A percentile compares a stretch with the other conserved stretches of the same genome.
Conservation (phyloP, 2,329 filamentous ascomycete genomes). For the Pseudogymnoascus verrucosus region DNA sequence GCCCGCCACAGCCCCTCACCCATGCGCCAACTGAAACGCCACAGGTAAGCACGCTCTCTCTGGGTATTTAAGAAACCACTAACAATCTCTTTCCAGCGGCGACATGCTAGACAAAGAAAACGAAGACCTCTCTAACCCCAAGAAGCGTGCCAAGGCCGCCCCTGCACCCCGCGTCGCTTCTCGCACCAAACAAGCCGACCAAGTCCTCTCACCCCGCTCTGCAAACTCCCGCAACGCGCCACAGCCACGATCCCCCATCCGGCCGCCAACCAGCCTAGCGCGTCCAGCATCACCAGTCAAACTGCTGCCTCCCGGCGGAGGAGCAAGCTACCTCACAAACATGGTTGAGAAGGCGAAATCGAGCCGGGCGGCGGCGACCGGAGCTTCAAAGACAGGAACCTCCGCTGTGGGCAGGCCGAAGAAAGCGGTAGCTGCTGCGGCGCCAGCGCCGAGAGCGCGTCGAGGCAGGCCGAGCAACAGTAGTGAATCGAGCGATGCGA, state of each 20-base stretch:
- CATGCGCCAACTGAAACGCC: conserved; percentile 37
- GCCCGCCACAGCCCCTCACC: conserved; percentile 21
- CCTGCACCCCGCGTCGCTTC: conserved; percentile 31
- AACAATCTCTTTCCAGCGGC: conserved; percentile 39
- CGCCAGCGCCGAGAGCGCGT: conserved; percentile 36
- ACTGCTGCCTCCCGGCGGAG: conserved; percentile 30
- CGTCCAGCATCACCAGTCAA: conserved; percentile 58
- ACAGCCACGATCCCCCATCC: conserved; percentile 21
- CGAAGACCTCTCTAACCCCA: conserved; percentile 55
- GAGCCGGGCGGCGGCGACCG: conserved; percentile 38
- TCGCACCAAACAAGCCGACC: conserved; percentile 38
- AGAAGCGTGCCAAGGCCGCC: conserved; percentile 48
- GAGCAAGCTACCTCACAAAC: conserved; percentile 42
- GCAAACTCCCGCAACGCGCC: conserved; percentile 58
- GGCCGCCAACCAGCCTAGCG: conserved; percentile 40
- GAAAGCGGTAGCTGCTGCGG: conserved; percentile 29
- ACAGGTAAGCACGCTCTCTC: conserved; percentile 38
- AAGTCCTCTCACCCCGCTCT: conserved; percentile 74
- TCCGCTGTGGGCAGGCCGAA: conserved; percentile 21
- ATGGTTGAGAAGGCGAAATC: conserved; percentile 56
- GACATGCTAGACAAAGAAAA: conserved; percentile 75
- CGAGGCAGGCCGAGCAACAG: conserved; percentile 49
- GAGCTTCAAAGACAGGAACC: conserved; percentile 18
- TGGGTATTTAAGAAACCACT: conserved; percentile 17
- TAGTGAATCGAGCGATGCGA: conserved; percentile 57